Evolutionary conservation across 2,329 filamentous ascomycete species (phyloP), one percentile per base, ranked within the genome.

Genomic region (Xylaria sp.): DNA sequence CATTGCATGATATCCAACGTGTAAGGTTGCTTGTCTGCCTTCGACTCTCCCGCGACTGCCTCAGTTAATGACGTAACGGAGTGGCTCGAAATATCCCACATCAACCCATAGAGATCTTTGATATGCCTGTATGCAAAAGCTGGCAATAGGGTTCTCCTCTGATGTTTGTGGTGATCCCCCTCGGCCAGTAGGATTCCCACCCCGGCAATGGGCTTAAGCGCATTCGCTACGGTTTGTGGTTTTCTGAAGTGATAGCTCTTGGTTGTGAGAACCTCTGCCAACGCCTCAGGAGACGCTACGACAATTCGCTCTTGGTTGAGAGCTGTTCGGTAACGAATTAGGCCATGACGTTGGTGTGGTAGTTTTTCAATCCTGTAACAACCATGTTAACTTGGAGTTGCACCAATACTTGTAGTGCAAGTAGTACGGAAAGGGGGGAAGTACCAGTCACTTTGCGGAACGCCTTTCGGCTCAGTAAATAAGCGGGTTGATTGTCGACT

Each of bases 51-150:
- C 10, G 60, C 29, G 13, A 64, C 60, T 3, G 16, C 53, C 42
- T 72, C 51, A 3, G 69, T 53, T 16, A 71, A 62, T 16, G 63
- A 58, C 10, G 51, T 18, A 21, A 72, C 57, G 18, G 65, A 60
- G 29, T 69, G 35, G 27, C 55, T 65, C 37, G 70, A 69, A 32
- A 72, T 69, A 16, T 69, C 66, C 71, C 69, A 72, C 64, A 71
- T 69, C 13, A 69, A 50, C 18, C 66, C 66, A 32, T 71, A 66
- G 10, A 71, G 60, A 12, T 69, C 66, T 35, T 69, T 71, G 13
- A 72, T 71, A 60, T 72, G 71, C 35, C 70, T 63, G 18, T 69
- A 72, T 2, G 69, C 66, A 18, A 72, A 72, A 21, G 70, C 68
- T 29, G 70, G 70, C 62, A 67, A 42, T 32, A 72, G 44, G 3